Percentiles rank a stretch among this genome's conserved stretches.
phyloP scores from a whole-genome alignment of 2,329 filamentous ascomycete genomes.

The Fusarium transvaalense region DNA sequence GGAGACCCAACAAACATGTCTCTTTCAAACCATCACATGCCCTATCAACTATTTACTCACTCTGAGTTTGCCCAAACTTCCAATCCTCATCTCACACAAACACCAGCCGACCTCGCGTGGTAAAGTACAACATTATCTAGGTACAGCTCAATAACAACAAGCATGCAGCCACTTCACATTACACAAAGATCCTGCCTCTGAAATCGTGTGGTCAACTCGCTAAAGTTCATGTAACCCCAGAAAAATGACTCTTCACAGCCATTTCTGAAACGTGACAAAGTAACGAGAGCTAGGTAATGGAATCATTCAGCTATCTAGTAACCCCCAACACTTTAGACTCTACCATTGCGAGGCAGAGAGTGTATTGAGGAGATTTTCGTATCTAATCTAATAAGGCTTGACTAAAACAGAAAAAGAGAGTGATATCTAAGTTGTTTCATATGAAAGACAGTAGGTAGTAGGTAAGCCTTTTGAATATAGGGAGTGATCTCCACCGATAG shows the following conservation, averaged over 20 bases:
- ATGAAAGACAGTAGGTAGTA: neutral
- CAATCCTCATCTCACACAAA: slow-evolving; percentile 2
- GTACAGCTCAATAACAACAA: neutral
- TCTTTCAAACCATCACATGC: neutral
- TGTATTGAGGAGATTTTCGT: neutral
- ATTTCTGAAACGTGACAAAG: slow-evolving; percentile 6
- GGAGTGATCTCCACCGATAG: neutral
- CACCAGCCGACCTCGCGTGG: neutral
- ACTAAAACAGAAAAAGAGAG: slow-evolving; percentile 22
- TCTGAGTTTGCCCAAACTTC: neutral
- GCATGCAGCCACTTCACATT: slow-evolving; percentile 4
- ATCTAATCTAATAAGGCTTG: slow-evolving; percentile 39
- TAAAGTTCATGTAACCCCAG: slow-evolving; percentile 19
- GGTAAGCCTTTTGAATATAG: neutral
- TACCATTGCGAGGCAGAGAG: neutral
- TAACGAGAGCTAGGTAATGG: neutral
- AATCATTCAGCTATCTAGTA: slow-evolving; percentile 22
- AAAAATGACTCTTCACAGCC: slow-evolving; percentile 1
- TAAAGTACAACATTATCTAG: slow-evolving; percentile 1
- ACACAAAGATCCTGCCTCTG: slow-evolving; percentile 18
- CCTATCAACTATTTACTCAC: neutral
- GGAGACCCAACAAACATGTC: neutral
- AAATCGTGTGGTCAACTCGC: slow-evolving; percentile 17
- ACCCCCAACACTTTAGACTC: neutral
- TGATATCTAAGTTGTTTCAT: slow-evolving; percentile 33